These are phyloP conservation scores for Spergularia azorica DNA, from an alignment of 179 eudicot species.

Conservation along the genomic window DNA sequence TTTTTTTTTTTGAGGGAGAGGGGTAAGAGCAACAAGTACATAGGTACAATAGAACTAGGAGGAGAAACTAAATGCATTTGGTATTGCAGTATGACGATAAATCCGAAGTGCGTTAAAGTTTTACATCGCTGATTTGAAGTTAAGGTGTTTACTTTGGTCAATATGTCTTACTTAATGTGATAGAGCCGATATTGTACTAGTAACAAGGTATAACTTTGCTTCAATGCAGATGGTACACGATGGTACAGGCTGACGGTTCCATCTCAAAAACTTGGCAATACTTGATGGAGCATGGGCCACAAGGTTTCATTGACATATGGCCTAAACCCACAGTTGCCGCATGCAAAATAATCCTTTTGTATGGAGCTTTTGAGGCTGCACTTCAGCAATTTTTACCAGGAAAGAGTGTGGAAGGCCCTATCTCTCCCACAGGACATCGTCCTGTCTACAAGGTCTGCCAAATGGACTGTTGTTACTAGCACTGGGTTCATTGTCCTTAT, in stretches of 20 bases:
- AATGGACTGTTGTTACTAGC: neutral
- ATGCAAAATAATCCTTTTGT: constrained; percentile 78
- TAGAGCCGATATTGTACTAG: neutral
- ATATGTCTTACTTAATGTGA: neutral
- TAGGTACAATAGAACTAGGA: neutral
- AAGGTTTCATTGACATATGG: constrained; percentile 76
- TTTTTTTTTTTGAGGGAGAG: too few relatives aligned
- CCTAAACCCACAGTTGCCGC: constrained; percentile 84
- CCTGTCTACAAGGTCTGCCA: constrained; percentile 84
- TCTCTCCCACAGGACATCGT: constrained; percentile 84
- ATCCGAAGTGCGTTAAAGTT: neutral
- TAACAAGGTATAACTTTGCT: neutral
- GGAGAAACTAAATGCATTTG: neutral
- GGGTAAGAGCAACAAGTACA: too few relatives aligned
- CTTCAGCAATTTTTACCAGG: constrained; percentile 88
- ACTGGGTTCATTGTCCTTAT: neutral
- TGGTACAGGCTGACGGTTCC: constrained; percentile 98
- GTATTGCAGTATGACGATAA: neutral
- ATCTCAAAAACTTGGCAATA: constrained; percentile 53
- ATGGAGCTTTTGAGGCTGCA: constrained; percentile 89
- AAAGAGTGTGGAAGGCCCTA: constrained; percentile 89
- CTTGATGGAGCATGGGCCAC: constrained; percentile 60
- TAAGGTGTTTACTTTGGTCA: neutral
- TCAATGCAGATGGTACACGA: constrained; percentile 85
- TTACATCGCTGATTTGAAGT: neutral